phyloP scores from a whole-genome alignment of 192 early-diverging fungal genomes.

The Coemansia sp. region DNA sequence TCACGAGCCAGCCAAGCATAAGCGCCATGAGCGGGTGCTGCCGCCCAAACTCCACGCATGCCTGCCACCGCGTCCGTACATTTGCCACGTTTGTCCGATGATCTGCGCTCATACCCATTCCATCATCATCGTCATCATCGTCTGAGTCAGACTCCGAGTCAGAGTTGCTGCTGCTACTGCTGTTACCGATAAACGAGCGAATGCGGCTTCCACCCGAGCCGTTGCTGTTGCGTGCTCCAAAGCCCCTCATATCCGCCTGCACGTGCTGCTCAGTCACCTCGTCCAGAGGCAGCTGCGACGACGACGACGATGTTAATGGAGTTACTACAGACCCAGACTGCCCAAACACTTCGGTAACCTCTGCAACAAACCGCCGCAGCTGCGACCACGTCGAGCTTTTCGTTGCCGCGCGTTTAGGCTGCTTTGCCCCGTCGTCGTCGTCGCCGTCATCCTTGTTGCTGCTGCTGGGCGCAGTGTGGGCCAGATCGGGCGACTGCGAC shows the following conservation, averaged over 20 bases:
- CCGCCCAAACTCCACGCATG: slow-evolving; percentile 18
- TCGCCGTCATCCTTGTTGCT: not conserved
- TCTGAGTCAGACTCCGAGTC: no score
- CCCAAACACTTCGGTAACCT: slow-evolving; percentile 45
- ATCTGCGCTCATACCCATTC: no score
- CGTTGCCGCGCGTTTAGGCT: not conserved
- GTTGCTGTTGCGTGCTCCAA: no score
- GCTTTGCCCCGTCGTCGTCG: not conserved
- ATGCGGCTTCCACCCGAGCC: no score
- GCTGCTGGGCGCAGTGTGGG: not conserved
- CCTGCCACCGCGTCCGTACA: not conserved
- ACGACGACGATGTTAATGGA: not conserved
- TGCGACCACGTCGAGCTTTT: slow-evolving; percentile 22
- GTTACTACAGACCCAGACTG: not conserved
- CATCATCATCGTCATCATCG: no score
- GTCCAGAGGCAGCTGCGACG: slow-evolving; percentile 1
- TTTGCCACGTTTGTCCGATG: no score
- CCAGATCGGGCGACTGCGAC: slow-evolving; percentile 47
- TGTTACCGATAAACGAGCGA: slow-evolving; percentile 8
- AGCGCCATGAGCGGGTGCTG: slow-evolving; percentile 21
- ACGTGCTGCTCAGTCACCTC: not conserved
- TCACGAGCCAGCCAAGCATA: slow-evolving; percentile 17
- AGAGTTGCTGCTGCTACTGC: not conserved
- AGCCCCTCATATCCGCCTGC: not conserved
- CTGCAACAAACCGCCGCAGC: slow-evolving; percentile 24